A percentile compares a stretch with the other conserved stretches of the same genome.
phyloP scores from a whole-genome alignment of 1,284 basidiomycete species.

The Trichosporon inkin region DNA sequence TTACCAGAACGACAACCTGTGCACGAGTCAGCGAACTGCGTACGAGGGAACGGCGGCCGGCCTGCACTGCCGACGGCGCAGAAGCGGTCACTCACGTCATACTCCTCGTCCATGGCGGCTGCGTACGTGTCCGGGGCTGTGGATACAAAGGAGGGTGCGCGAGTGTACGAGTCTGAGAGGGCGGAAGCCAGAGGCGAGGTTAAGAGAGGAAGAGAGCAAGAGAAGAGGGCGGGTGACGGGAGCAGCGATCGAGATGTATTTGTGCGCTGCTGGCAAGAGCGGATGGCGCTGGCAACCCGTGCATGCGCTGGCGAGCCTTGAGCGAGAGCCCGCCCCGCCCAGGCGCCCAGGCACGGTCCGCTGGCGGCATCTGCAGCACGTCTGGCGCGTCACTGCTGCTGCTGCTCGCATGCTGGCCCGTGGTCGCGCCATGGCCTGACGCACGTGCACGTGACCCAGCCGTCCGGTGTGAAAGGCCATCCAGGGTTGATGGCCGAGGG shows the following conservation, averaged over 20 bases:
- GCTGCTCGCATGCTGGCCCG: too few species aligned
- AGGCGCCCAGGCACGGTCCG: too few species aligned
- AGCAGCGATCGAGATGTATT: constrained; percentile 1
- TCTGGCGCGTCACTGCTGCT: too few species aligned
- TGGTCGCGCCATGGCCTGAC: too few species aligned
- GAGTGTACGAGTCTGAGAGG: constrained; percentile 20
- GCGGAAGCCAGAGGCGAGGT: constrained; percentile 3
- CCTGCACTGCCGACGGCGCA: background rate
- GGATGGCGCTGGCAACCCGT: background rate
- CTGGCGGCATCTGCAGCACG: background rate
- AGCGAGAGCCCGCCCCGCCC: background rate
- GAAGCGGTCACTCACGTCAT: constrained; percentile 45
- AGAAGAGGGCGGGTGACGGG: background rate
- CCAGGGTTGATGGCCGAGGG: too few species aligned
- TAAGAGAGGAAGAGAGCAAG: constrained; percentile 9
- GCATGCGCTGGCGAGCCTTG: constrained; percentile 5
- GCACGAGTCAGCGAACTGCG: constrained; percentile 5
- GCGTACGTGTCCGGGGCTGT: constrained; percentile 15
- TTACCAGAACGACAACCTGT: constrained; percentile 76
- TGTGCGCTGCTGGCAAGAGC: background rate
- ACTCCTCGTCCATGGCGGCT: constrained; percentile 50
- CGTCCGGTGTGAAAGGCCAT: too few species aligned
- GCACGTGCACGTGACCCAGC: too few species aligned
- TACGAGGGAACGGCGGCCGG: background rate
- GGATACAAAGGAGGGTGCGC: background rate